Evolutionary conservation across 306 rosid genomes (phyloP).

Genomic region (Prosopis cineraria): DNA sequence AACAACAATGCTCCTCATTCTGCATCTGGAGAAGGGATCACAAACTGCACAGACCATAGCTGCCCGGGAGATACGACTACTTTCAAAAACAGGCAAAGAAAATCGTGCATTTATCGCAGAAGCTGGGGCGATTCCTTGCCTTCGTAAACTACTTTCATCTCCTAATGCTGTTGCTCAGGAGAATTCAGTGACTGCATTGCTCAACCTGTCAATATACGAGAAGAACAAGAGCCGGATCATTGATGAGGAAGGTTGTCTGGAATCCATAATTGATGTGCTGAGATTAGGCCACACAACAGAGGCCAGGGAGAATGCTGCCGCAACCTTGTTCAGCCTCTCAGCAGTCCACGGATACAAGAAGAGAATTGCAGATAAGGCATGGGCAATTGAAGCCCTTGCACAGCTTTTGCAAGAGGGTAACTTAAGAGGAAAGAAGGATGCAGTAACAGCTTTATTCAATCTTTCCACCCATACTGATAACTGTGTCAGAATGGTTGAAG

Average conservation of each 20-base stretch:
- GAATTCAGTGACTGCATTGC: conserved; percentile 94
- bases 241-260: conserved; percentile 77
- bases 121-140: conserved; percentile 92
- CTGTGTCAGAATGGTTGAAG: conserved; percentile 72
- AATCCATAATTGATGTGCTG: conserved; percentile 72
- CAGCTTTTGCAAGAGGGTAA: conserved; percentile 75
- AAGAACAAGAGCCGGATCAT: conserved; percentile 83
- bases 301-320: conserved; percentile 95
- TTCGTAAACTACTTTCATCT: conserved; percentile 63
- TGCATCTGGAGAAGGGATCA: conserved; percentile 66
- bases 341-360: conserved; percentile 89
- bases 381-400: conserved; percentile 80
- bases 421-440: conserved; percentile 90
- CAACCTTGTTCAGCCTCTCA: conserved; percentile 92
- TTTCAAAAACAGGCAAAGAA: conserved; percentile 86
- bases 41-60: conserved; percentile 68
- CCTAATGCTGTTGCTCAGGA: conserved; percentile 79
- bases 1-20: conserved; percentile 68
- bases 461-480: conserved; percentile 85
- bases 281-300: conserved; percentile 86
- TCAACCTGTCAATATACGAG: conserved; percentile 83
- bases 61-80: conserved; percentile 85
- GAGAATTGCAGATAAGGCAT: conserved; percentile 74
- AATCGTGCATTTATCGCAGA: conserved; percentile 91
- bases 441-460: conserved; percentile 88